A percentile compares a stretch with the other conserved stretches of the same genome.
Conservation (phyloP, 1,139 yeast species). For the Kurtzmaniella quercitrusa region DNA sequence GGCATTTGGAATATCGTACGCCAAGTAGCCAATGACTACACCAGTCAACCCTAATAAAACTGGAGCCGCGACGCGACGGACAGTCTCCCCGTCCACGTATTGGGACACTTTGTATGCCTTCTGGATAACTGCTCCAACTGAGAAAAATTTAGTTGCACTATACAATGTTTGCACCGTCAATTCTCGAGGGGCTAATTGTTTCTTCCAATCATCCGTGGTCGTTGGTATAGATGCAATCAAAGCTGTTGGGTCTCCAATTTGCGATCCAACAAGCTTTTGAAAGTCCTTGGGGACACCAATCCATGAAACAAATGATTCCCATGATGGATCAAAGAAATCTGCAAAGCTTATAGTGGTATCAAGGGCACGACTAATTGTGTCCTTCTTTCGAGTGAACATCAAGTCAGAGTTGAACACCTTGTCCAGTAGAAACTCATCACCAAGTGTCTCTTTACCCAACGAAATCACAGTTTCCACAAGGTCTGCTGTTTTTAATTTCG, state of each 20-base stretch:
- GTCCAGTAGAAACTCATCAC: slow-evolving; percentile 57
- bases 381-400: slow-evolving; percentile 80
- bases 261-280: slow-evolving; percentile 5
- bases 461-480: slow-evolving; percentile 61
- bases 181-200: slow-evolving; percentile 32
- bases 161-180: slow-evolving; percentile 41
- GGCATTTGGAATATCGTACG: slow-evolving; percentile 84
- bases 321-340: slow-evolving; percentile 77
- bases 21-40: slow-evolving; percentile 60
- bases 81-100: slow-evolving; percentile 24
- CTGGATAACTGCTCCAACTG: slow-evolving; percentile 39
- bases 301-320: slow-evolving; percentile 51
- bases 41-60: slow-evolving; percentile 50
- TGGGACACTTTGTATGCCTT: slow-evolving; percentile 27
- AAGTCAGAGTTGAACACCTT: slow-evolving; percentile 71
- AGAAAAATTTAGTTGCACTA: slow-evolving; percentile 41
- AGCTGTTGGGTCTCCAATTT: slow-evolving; percentile 25
- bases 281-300: slow-evolving; percentile 36
- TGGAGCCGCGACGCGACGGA: slow-evolving; percentile 42
- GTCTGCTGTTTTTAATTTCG: slow-evolving; percentile 54
- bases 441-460: slow-evolving; percentile 58
- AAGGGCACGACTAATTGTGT: slow-evolving; percentile 56
- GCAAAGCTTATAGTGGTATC: slow-evolving; percentile 54
- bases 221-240: slow-evolving; percentile 31
- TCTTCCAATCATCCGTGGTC: slow-evolving; percentile 28